A percentile compares a stretch with the other conserved stretches of the same genome.
Conservation (phyloP, 805 yeast species). For the Ogataea trehaloabstinens region DNA sequence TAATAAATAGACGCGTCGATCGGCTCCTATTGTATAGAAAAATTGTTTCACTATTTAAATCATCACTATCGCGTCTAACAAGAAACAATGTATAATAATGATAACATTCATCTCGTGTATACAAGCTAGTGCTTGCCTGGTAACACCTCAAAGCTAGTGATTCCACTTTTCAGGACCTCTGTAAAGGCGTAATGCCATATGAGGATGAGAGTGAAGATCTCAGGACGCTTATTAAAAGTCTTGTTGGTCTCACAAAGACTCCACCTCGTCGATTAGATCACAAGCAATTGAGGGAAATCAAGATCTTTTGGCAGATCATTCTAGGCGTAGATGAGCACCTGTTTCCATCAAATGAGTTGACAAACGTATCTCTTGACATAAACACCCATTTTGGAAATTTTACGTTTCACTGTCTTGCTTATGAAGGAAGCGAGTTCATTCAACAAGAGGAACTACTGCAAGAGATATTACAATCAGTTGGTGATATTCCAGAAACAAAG, state of each 20-base stretch:
- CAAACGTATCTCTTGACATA: conserved; percentile 16
- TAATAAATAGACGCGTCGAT: conserved; percentile 7
- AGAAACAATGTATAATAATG: too few relatives aligned
- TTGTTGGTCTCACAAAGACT: conserved; percentile 11
- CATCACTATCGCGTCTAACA: too few relatives aligned
- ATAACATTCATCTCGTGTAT: too few relatives aligned
- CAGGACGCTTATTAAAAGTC: conserved; percentile 13
- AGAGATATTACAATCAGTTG: conserved; percentile 11
- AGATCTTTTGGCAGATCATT: conserved; percentile 23
- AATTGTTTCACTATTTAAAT: too few relatives aligned
- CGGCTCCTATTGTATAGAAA: too few relatives aligned
- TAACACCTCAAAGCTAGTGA: too few relatives aligned
- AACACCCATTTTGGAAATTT: conserved; percentile 9
- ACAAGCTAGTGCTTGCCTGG: too few relatives aligned
- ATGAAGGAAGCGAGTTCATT: background rate
- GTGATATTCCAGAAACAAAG: conserved; percentile 11
- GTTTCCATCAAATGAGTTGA: conserved; percentile 16
- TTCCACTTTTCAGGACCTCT: too few relatives aligned
- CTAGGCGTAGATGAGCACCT: conserved; percentile 23
- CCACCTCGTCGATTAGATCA: conserved; percentile 5
- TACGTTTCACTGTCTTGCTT: conserved; percentile 16
- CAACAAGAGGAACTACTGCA: background rate
- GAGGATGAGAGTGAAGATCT: conserved; percentile 15
- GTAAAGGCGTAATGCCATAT: background rate
- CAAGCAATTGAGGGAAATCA: conserved; percentile 14